Percentiles rank a stretch among this genome's conserved stretches.
Evolutionary conservation across 805 yeast genomes (phyloP).

Genomic region (Metschnikowia amazonensis): DNA sequence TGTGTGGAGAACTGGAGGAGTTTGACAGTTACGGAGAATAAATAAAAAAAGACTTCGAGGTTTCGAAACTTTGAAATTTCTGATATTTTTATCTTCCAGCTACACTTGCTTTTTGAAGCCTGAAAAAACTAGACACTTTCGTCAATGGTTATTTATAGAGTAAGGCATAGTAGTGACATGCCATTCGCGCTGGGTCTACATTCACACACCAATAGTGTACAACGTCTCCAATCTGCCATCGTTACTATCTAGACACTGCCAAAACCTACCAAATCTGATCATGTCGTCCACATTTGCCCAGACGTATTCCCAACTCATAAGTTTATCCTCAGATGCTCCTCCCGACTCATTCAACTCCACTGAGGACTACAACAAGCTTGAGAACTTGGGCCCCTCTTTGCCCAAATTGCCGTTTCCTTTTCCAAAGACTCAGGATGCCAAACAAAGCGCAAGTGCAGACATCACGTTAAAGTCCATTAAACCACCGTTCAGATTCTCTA

Average conservation of each 20-base stretch:
- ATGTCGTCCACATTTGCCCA: too few species aligned
- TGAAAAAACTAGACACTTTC: too few species aligned
- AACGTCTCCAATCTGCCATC: too few species aligned
- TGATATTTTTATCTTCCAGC: too few species aligned
- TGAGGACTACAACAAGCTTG: conserved; percentile 26
- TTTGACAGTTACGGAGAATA: neutral
- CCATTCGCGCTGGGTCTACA: too few species aligned
- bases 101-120: too few species aligned
- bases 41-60: neutral
- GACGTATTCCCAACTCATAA: conserved; percentile 47
- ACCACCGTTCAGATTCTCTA: conserved; percentile 60
- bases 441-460: conserved; percentile 14
- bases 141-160: too few species aligned
- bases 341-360: conserved; percentile 31
- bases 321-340: conserved; percentile 38
- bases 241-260: too few species aligned
- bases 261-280: too few species aligned
- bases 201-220: too few species aligned
- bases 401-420: conserved; percentile 41
- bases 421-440: conserved; percentile 18
- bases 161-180: too few species aligned
- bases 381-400: conserved; percentile 44
- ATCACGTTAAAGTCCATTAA: conserved; percentile 60
- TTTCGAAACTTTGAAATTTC: too few species aligned
- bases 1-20: neutral